These are phyloP conservation scores for Clausena lansium DNA, from an alignment of 345 rosid species.

Conservation along the genomic window DNA sequence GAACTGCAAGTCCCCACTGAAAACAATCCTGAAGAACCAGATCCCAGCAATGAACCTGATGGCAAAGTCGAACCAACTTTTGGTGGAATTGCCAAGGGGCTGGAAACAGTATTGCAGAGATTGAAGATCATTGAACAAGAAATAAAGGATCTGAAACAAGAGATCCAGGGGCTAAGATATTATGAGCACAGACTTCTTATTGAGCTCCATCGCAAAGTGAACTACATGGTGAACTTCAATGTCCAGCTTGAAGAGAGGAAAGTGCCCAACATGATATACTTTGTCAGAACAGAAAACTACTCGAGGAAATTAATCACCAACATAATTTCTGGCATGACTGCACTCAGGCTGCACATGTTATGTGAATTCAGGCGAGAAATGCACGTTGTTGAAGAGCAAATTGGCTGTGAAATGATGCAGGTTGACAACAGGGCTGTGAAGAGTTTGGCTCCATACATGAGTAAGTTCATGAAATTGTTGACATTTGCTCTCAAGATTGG, in stretches of 20 bases:
- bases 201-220: conserved; percentile 86
- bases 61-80: conserved; percentile 75
- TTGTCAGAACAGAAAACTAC: conserved; percentile 76
- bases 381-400: conserved; percentile 88
- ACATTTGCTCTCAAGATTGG: conserved; percentile 93
- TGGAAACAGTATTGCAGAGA: conserved; percentile 81
- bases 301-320: conserved; percentile 77
- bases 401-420: conserved; percentile 88
- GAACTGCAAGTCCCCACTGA: conserved; percentile 81
- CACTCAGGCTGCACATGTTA: conserved; percentile 85
- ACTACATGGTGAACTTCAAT: conserved; percentile 86
- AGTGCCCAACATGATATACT: conserved; percentile 90
- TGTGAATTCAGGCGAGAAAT: conserved; percentile 86
- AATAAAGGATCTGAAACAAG: conserved; percentile 89
- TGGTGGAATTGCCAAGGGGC: conserved; percentile 87
- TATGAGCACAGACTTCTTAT: conserved; percentile 83
- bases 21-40: conserved; percentile 41
- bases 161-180: conserved; percentile 92
- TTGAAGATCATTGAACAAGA: conserved; percentile 92
- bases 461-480: conserved; percentile 75
- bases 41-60: conserved; percentile 32
- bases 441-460: conserved; percentile 80
- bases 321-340: conserved; percentile 75
- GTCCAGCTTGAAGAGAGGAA: conserved; percentile 81
- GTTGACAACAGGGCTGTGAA: conserved; percentile 74